Percentiles rank a stretch among this genome's conserved stretches.
Evolutionary conservation across 2,329 filamentous ascomycete genomes (phyloP).

Genomic region (Neonectria ditissima): DNA sequence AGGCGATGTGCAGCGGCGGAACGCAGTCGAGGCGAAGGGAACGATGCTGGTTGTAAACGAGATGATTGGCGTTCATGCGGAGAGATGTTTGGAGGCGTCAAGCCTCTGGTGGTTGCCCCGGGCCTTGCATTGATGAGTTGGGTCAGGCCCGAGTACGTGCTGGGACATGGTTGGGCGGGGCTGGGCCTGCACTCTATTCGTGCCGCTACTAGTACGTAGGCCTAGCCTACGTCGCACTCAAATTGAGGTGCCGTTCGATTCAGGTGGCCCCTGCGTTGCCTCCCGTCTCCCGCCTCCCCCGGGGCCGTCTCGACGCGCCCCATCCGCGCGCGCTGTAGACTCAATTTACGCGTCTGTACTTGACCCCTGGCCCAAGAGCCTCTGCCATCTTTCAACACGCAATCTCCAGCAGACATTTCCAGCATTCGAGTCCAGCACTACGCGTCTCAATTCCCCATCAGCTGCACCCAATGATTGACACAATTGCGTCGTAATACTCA

Average conservation of each 20-base stretch:
- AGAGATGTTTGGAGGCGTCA: constrained; percentile 25
- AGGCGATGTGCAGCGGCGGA: background rate
- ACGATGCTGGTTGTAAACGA: constrained; percentile 10
- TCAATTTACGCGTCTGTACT: constrained; percentile 23
- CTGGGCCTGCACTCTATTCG: background rate
- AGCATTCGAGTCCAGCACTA: background rate
- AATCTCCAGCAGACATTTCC: background rate
- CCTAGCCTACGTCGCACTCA: no score
- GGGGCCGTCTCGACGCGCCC: constrained; percentile 20
- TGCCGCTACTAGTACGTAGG: background rate
- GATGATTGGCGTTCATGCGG: constrained; percentile 24
- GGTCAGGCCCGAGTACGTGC: constrained; percentile 16
- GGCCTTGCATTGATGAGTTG: constrained; percentile 24
- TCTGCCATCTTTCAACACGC: background rate
- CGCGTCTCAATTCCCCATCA: constrained; percentile 6
- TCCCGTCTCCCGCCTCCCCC: background rate
- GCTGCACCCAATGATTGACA: constrained; percentile 10
- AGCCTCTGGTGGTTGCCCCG: constrained; percentile 19
- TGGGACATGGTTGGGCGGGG: constrained; percentile 14
- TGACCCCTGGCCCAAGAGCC: constrained; percentile 2
- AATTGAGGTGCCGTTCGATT: constrained; percentile 11
- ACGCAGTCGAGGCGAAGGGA: background rate
- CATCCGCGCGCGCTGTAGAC: background rate
- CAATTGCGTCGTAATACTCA: constrained; percentile 1
- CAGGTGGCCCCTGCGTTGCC: background rate